Percentiles rank a stretch among this genome's conserved stretches.
phyloP scores from a whole-genome alignment of 129 eudicot species.

The Cynara cardunculus region DNA sequence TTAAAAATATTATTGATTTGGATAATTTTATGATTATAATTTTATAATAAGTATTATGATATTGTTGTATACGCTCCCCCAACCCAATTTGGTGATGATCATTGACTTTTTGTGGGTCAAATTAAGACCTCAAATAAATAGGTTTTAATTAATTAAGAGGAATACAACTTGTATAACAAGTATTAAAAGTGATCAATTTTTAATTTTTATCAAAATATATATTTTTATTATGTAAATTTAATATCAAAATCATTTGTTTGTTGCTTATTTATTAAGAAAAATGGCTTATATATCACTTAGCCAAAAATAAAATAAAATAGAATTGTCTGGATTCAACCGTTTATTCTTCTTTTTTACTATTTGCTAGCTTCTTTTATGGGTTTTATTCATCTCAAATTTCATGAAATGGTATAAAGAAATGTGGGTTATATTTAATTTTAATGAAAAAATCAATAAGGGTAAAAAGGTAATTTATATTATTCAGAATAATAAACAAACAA shows the following conservation, averaged over 20 bases:
- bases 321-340: not conserved
- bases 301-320: too few relatives aligned
- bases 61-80: not conserved
- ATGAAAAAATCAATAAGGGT: not conserved
- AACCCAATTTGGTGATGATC: not conserved
- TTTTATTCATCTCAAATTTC: not conserved
- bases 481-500: too few relatives aligned
- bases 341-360: too few relatives aligned
- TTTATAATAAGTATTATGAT: not conserved
- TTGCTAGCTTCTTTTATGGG: not conserved
- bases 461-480: not conserved
- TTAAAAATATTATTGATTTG: not conserved
- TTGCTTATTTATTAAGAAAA: not conserved
- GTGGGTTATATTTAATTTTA: not conserved
- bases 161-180: not conserved
- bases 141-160: not conserved
- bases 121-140: not conserved
- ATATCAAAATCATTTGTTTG: not conserved
- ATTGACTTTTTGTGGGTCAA: not conserved
- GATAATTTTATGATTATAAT: not conserved
- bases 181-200: not conserved
- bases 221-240: not conserved
- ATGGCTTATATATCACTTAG: not conserved
- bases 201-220: not conserved
- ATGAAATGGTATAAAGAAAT: not conserved